Percentiles rank a stretch among this genome's conserved stretches.
Evolutionary conservation across 2,329 filamentous ascomycete genomes (phyloP).

Genomic region (Parafenestella ontariensis): DNA sequence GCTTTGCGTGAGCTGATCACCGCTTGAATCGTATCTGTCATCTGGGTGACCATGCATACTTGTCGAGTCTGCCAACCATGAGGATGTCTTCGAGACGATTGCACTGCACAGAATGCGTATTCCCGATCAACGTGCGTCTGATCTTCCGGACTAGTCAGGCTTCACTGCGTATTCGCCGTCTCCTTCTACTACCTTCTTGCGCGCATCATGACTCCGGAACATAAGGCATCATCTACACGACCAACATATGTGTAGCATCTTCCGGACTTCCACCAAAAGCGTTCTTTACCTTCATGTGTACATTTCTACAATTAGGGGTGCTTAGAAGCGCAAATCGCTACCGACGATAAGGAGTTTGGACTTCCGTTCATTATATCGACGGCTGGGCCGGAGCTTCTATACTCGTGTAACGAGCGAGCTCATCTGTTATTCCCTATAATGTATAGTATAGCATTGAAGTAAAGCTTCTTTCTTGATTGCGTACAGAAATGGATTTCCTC

Average conservation of each 20-base stretch:
- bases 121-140: background rate
- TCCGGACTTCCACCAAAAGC: conserved; percentile 9
- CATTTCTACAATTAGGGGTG: background rate
- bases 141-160: background rate
- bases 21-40: conserved; percentile 16
- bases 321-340: conserved; percentile 1
- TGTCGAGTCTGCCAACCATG: background rate
- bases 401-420: background rate
- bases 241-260: background rate
- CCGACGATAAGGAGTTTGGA: conserved; percentile 1
- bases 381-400: background rate
- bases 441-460: conserved; percentile 8
- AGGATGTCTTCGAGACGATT: background rate
- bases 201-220: conserved; percentile 2
- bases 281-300: conserved; percentile 11
- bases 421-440: conserved; percentile 1
- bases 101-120: background rate
- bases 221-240: conserved; percentile 2
- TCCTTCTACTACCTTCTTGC: conserved; percentile 1
- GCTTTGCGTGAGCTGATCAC: conserved; percentile 22
- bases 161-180: background rate
- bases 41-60: conserved; percentile 12
- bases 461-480: background rate
- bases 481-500: background rate
- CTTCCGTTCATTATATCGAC: background rate